Percentiles rank a stretch among this genome's conserved stretches.
Evolutionary conservation across 2,329 filamentous ascomycete genomes (phyloP).

Genomic region (Diaporthe vexans): DNA sequence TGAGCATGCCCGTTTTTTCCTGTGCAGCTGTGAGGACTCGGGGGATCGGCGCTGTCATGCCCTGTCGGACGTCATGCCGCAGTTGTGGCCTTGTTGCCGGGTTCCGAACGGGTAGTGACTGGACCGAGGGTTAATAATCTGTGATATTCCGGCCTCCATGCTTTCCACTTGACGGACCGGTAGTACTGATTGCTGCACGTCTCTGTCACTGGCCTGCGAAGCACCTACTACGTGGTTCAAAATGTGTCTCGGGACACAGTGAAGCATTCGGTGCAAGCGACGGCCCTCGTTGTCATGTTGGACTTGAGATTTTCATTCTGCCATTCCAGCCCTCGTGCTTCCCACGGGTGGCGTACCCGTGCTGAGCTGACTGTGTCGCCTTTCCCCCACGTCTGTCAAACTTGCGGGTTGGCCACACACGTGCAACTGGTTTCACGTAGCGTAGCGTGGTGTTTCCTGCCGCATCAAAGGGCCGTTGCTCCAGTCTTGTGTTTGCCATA

Average conservation of each 20-base stretch:
- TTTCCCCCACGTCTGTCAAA: constrained; percentile 7
- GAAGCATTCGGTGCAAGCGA: not conserved
- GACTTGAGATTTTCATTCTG: not conserved
- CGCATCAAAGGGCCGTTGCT: not conserved
- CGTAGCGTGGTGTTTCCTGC: not conserved
- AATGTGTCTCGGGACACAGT: not conserved
- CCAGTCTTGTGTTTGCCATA: not conserved
- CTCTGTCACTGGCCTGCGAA: not conserved
- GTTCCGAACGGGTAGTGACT: constrained; percentile 2
- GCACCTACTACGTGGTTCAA: not conserved
- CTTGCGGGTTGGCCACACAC: not conserved
- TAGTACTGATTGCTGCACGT: not conserved
- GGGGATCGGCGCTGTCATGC: constrained; percentile 26
- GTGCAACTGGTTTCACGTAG: not conserved
- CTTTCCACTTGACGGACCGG: not conserved
- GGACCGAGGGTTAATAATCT: not conserved
- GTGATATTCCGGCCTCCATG: not conserved
- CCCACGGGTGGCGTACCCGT: not conserved
- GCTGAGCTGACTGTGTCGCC: not conserved
- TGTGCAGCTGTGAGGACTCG: not conserved
- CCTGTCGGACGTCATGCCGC: constrained; percentile 24
- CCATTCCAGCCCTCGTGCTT: not conserved
- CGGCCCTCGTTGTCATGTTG: not conserved
- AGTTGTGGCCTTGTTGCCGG: constrained; percentile 5
- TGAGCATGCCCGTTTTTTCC: not conserved